These are phyloP conservation scores for Kalmanozyma brasiliensis DNA, from an alignment of 1,284 basidiomycete species.

Conservation along the genomic window DNA sequence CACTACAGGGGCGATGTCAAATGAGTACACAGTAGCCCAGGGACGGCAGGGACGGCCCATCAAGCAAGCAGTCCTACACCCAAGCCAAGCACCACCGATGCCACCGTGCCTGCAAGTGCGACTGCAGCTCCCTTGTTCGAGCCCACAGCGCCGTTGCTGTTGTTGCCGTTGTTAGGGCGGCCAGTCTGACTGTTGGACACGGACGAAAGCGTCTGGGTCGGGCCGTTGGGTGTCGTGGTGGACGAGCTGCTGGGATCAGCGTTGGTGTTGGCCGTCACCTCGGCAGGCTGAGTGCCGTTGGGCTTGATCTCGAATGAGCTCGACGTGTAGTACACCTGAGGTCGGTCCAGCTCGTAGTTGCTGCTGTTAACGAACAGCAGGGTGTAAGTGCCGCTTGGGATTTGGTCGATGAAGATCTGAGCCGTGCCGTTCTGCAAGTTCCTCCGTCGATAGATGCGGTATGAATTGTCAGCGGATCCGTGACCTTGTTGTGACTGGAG, in stretches of 20 bases:
- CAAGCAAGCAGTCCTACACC: conserved; percentile 25
- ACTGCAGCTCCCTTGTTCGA: conserved; percentile 5
- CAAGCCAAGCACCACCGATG: conserved; percentile 25
- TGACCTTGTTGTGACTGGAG: too few relatives aligned
- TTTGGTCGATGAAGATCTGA: conserved; percentile 49
- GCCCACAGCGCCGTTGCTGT: conserved; percentile 19
- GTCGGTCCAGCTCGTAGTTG: conserved; percentile 51
- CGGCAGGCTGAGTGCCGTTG: conserved; percentile 47
- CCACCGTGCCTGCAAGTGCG: conserved; percentile 22
- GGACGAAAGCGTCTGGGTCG: conserved; percentile 35
- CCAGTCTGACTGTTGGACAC: conserved; percentile 14
- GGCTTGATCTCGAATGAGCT: conserved; percentile 45
- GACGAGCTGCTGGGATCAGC: conserved; percentile 39
- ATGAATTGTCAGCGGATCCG: neutral
- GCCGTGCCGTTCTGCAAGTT: conserved; percentile 35
- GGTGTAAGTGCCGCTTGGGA: conserved; percentile 47
- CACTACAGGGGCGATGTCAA: too few relatives aligned
- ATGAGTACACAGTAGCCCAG: too few relatives aligned
- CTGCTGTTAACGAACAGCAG: conserved; percentile 55
- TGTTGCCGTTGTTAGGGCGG: neutral
- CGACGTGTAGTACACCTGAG: conserved; percentile 50
- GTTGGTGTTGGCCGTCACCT: conserved; percentile 50
- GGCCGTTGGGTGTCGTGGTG: conserved; percentile 29
- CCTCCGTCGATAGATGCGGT: neutral
- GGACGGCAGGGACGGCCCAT: neutral